Evolutionary conservation across 2,329 filamentous ascomycete species (phyloP).

Genomic region (Piedraia hortae): DNA sequence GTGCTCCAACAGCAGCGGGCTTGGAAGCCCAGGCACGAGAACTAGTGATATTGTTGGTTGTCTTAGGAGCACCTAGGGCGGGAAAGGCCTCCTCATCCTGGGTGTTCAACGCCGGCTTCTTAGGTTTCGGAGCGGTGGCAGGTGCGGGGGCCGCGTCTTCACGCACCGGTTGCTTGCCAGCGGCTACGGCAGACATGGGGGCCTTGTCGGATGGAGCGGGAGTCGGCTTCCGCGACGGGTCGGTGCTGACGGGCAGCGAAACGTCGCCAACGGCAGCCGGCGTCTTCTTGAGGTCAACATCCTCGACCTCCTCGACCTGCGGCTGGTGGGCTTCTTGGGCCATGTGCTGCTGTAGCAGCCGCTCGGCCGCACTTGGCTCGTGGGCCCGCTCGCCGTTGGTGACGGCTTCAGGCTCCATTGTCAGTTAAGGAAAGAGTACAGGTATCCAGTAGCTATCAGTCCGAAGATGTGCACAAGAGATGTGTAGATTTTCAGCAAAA

Average conservation of each 20-base stretch:
- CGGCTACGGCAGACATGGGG: conserved; percentile 32
- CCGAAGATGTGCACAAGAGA: too few species aligned
- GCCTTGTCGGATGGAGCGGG: conserved; percentile 20
- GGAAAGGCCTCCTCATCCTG: conserved; percentile 82
- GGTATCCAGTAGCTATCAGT: conserved; percentile 3
- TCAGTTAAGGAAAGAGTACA: conserved; percentile 3
- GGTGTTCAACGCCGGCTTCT: conserved; percentile 35
- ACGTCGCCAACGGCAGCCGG: conserved; percentile 22
- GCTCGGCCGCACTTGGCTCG: conserved; percentile 22
- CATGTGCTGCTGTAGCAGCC: conserved; percentile 25
- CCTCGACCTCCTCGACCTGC: conserved; percentile 35
- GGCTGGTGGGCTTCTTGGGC: conserved; percentile 25
- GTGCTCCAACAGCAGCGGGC: conserved; percentile 21
- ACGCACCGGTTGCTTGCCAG: conserved; percentile 39
- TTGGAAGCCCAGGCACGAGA: conserved; percentile 62
- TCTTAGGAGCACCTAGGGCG: conserved; percentile 52
- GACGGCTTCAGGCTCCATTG: conserved; percentile 3
- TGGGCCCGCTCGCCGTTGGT: conserved; percentile 3
- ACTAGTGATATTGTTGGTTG: conserved; percentile 30
- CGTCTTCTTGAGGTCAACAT: conserved; percentile 45
- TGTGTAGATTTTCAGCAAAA: too few species aligned
- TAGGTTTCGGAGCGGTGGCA: conserved; percentile 5
- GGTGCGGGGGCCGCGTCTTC: conserved; percentile 11
- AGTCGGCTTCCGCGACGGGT: conserved; percentile 10
- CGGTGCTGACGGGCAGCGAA: conserved; percentile 19